A percentile compares a stretch with the other conserved stretches of the same genome.
These are phyloP conservation scores for Aspergillus novoparasiticus DNA, from an alignment of 2,329 filamentous ascomycete species.

Conservation along the genomic window DNA sequence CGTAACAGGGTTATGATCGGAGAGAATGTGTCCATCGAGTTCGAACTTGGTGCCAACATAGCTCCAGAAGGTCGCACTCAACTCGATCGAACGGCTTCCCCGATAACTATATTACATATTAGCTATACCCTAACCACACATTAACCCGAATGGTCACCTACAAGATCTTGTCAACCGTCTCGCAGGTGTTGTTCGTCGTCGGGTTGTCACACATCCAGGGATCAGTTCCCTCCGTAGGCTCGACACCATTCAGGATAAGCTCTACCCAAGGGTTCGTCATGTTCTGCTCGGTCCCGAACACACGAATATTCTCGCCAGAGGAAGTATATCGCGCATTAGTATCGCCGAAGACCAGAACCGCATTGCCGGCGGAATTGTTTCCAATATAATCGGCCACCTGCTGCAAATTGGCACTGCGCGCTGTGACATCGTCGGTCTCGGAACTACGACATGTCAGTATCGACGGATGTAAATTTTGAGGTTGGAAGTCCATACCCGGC, in stretches of 20 bases:
- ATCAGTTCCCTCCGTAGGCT: conserved; percentile 46
- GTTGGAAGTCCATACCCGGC: conserved; percentile 50
- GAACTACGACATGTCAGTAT: conserved; percentile 30
- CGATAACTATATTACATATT: conserved; percentile 20
- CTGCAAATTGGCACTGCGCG: conserved; percentile 61
- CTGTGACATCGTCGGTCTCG: conserved; percentile 54
- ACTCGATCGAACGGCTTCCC: conserved; percentile 49
- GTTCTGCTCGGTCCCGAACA: conserved; percentile 55
- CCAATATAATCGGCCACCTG: conserved; percentile 63
- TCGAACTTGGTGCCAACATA: conserved; percentile 63
- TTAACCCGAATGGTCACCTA: not conserved
- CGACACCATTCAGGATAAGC: conserved; percentile 51
- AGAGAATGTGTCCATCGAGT: conserved; percentile 60
- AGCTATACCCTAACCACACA: conserved; percentile 13
- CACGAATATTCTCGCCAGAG: conserved; percentile 53
- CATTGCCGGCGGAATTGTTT: conserved; percentile 58
- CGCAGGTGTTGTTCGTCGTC: conserved; percentile 56
- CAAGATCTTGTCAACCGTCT: conserved; percentile 69
- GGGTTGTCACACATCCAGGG: conserved; percentile 60
- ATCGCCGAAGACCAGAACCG: conserved; percentile 67
- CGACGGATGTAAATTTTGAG: too few species aligned
- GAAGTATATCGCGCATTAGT: conserved; percentile 68
- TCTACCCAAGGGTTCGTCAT: conserved; percentile 64
- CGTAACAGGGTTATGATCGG: conserved; percentile 65
- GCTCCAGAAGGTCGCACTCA: conserved; percentile 47